Evolutionary conservation across 352 stramenopile species (phyloP).

Genomic region (Aphanomyces invadans): DNA sequence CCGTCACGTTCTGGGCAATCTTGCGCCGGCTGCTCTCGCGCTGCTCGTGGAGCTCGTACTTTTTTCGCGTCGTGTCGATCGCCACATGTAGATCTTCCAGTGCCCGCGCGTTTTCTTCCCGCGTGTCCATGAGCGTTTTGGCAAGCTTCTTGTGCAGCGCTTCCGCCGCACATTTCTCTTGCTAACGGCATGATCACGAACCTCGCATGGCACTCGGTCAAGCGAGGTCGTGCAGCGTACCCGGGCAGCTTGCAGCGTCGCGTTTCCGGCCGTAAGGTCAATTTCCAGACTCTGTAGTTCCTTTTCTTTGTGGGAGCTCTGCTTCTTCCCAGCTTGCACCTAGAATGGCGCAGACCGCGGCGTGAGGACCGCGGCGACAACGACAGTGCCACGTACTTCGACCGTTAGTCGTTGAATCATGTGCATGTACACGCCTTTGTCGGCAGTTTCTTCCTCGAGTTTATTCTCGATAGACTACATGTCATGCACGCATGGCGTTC

Average conservation of each 20-base stretch:
- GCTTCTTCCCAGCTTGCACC: slow-evolving; percentile 44
- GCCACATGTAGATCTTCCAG: slow-evolving; percentile 70
- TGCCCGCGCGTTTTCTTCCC: slow-evolving; percentile 61
- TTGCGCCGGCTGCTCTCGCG: slow-evolving; percentile 68
- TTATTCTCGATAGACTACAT: slow-evolving; percentile 67
- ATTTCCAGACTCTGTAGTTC: slow-evolving; percentile 44
- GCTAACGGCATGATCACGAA: slow-evolving; percentile 5
- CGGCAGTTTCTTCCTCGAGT: slow-evolving; percentile 58
- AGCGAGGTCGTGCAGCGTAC: neutral
- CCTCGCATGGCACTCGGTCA: neutral
- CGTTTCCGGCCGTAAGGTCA: slow-evolving; percentile 46
- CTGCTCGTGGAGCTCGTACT: slow-evolving; percentile 68
- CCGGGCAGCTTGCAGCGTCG: slow-evolving; percentile 43
- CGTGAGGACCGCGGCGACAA: too few species aligned
- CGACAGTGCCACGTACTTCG: slow-evolving; percentile 53
- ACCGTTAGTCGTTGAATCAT: slow-evolving; percentile 68
- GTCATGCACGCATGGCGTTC: too few species aligned
- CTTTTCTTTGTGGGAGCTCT: slow-evolving; percentile 54
- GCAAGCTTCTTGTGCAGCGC: slow-evolving; percentile 56
- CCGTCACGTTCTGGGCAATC: slow-evolving; percentile 56
- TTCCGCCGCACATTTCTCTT: slow-evolving; percentile 67
- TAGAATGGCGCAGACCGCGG: neutral
- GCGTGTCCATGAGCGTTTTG: slow-evolving; percentile 58
- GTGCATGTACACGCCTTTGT: slow-evolving; percentile 70
- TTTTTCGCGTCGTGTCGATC: slow-evolving; percentile 61